Base-by-base conservation (phyloP, 495 filamentous ascomycete genomes). In the Aspergillus olivimuriae region DNA sequence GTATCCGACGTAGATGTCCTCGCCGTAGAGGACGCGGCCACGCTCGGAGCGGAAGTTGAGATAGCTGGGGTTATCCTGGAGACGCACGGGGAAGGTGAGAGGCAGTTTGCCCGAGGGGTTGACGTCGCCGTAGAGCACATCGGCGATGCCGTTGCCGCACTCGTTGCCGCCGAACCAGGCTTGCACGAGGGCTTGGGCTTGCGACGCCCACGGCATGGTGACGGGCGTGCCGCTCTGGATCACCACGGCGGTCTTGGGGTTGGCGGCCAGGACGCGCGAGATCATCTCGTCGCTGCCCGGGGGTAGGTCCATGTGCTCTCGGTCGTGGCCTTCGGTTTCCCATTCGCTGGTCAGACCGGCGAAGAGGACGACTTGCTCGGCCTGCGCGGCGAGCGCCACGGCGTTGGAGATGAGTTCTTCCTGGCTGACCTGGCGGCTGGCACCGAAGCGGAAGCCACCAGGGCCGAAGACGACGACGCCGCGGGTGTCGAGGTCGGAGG, bases 241-340 rank as follows among this genome's bases (percentile, higher is more conserved):
- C 12, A 92, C 85, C 2, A 95, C 78, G 1, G 89, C 74, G 2
- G 87, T 81, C 24, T 75, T 74, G 6, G 86, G 82, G 53, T 91
- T 89, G 1, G 78, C 86, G 11, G 71, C 66, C 6, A 86, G 67
- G 2, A 92, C 79, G 11, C 77, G 78, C 34, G 77, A 71, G 52
- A 92, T 78, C 19, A 94, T 69, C 20, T 81, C 75, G 55, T 94
- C 86, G 56, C 83, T 86, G 53, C 77, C 81, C 1, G 82, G 82
- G 4, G 87, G 87, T 8, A 94, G 73, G 50, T 88, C 82, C 86
- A 92, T 90, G 41, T 78, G 79, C 42, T 82, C 74, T n/a, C 87
- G 77, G 60, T 94, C 87, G 48, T 87, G 82, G 17, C 89, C 89
- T 57, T 94, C 89, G 14, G 83, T 87, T 58, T 94, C 88, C 88